Evolutionary conservation across 2,329 filamentous ascomycete species (phyloP).

Genomic region (Ophiostoma ips): DNA sequence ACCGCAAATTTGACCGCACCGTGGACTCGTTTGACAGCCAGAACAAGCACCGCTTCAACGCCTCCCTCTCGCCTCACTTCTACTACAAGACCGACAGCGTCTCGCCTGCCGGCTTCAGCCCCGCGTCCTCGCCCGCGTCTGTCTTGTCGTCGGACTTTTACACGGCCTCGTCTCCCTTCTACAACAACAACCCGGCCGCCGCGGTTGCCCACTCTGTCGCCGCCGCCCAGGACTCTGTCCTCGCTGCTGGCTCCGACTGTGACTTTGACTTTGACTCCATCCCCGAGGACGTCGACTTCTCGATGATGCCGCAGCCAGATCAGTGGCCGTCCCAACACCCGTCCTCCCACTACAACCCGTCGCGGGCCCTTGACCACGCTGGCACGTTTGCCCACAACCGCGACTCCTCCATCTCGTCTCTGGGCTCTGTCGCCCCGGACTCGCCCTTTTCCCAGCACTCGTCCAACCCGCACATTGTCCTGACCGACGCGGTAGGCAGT

Average conservation of each 20-base stretch:
- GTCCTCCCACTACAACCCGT: too few relatives aligned
- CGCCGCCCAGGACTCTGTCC: too few relatives aligned
- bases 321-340: conserved; percentile 23
- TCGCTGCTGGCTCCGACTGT: conserved; percentile 5
- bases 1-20: not conserved
- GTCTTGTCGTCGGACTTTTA: conserved; percentile 13
- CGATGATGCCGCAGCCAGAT: conserved; percentile 23
- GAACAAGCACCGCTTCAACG: conserved; percentile 10
- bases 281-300: conserved; percentile 3
- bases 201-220: too few relatives aligned
- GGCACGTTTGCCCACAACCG: conserved; percentile 34
- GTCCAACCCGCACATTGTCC: conserved; percentile 44
- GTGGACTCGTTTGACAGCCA: not conserved
- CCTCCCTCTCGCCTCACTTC: conserved; percentile 6
- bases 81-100: conserved; percentile 11
- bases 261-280: not conserved
- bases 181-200: too few relatives aligned
- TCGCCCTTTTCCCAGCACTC: conserved; percentile 43
- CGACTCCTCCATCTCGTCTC: conserved; percentile 46
- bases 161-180: not conserved
- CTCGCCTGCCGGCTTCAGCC: conserved; percentile 2
- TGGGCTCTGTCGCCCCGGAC: conserved; percentile 45
- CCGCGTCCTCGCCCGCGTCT: conserved; percentile 19
- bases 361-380: not conserved
- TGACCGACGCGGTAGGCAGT: conserved; percentile 33